Evolutionary conservation across 2,329 filamentous ascomycete genomes (phyloP), one percentile per base, ranked within the genome.

Genomic region (Dactylellina cionopaga): DNA sequence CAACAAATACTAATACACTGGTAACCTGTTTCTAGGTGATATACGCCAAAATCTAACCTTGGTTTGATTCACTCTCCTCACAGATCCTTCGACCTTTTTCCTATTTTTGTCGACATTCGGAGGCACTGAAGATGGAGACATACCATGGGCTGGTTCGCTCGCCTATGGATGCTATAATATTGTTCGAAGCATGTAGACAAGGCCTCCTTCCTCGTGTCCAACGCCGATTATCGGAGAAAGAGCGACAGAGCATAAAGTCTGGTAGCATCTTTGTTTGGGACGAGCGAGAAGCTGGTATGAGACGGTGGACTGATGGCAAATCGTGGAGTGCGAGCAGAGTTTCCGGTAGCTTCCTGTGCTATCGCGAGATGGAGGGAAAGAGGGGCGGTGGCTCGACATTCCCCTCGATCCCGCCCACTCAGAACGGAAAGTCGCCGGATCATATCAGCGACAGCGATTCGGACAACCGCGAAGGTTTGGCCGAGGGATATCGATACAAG

Each of bases 221-320:
- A 83, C 87, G 95, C 76, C 87, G 95, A 77, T 83, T 97, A 70
- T 98, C 95, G 1, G 95, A 99, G 81, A 98, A 98, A 82, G 95
- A 99, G 82, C 88, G 95, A 74, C 93, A 97, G 79, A 92, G 92
- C 2, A 99, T 99, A 80, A 90, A 92, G 78, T 96, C 94, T 0
- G 95, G 95, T 43, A 99, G 95, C 0, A 94, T 99, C 2, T 99
- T 98, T 78, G 95, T 99, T n/a, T 99, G 95, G 95, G 95, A 99
- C 80, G 95, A 99, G 84, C 86, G 94, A 77, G 95, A 99, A 83
- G 95, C 95, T 9, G 95, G 95, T 76, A 99, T 99, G 95, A 87
- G 95, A 78, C 86, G 95, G 81, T 99, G 95, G 95, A 99, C 95
- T 0, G 95, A 99, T 78, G 95, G 95, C 64, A 99, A 99, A 81